Base-by-base conservation (phyloP, 306 rosid species). In the Crotalaria pallida region DNA sequence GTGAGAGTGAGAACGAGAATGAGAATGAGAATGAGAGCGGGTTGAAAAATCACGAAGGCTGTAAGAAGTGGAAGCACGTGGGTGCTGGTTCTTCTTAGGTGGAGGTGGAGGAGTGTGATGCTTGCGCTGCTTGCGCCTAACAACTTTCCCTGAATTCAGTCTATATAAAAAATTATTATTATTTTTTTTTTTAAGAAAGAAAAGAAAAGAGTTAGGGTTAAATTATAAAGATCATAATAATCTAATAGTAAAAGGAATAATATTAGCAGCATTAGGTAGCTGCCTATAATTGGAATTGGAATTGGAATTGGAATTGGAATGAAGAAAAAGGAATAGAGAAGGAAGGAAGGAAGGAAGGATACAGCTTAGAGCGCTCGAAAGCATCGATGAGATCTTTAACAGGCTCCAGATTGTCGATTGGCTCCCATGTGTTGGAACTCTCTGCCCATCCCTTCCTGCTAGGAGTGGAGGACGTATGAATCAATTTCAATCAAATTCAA, bases 361-460 rank as follows among this genome's bases (percentile, higher is more conserved):
- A 0, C 9, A 31, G n/a, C n/a, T n/a, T 31, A 4, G 36, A 31
- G 61, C 85, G 86, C 65, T 92, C 97, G 77, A 93, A 93, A 17
- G 91, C 82, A 13, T 90, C 86, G 16, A 93, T 76, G 71, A 93
- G 83, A 82, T 93, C 98, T 1, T 93, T 84, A 55, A 89, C 87
- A n/a, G 93, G 77, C 77, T 84, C 89, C 64, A 93, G 92, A 87
- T 93, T 93, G 67, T 88, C 88, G 79, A 87, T 74, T 6, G 98
- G 98, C 80, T 93, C 98, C 98, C 98, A 93, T 15, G 98, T 93
- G 74, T 88, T 93, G 72, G 96, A 93, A 2, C 93, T 78, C 80
- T 93, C 98, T 0, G 98, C 88, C 98, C 98, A 93, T 52, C 89
- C 96, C 4, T 88, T 91, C 98, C 98, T 92, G 27, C 60, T 6